A percentile compares a stretch with the other conserved stretches of the same genome.
Evolutionary conservation across 306 rosid genomes (phyloP).

Genomic region (Vicia sativa): DNA sequence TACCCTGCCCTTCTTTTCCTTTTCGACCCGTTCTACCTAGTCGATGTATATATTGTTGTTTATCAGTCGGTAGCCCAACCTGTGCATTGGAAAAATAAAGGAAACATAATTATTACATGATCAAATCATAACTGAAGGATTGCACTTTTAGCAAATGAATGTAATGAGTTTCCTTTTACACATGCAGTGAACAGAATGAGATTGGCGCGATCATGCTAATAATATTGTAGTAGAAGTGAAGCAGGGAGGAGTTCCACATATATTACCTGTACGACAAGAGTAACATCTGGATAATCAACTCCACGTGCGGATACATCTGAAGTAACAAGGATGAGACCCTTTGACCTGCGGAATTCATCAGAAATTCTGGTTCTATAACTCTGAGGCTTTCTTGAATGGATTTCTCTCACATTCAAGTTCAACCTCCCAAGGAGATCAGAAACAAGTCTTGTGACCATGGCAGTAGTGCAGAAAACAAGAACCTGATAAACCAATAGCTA

Average conservation of each 20-base stretch:
- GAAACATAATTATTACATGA: not conserved
- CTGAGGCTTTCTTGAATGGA: slow-evolving; percentile 94
- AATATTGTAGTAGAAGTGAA: slow-evolving; percentile 2
- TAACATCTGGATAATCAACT: slow-evolving; percentile 95
- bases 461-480: slow-evolving; percentile 97
- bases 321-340: slow-evolving; percentile 86
- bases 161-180: not conserved
- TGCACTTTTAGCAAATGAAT: not conserved
- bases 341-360: slow-evolving; percentile 92
- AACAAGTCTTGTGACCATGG: slow-evolving; percentile 88
- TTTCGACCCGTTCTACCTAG: slow-evolving; percentile 94
- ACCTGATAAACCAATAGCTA: slow-evolving; percentile 58
- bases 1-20: slow-evolving; percentile 95
- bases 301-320: slow-evolving; percentile 99
- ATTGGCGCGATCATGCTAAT: not conserved
- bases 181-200: not conserved
- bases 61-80: slow-evolving; percentile 89
- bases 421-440: slow-evolving; percentile 83
- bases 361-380: slow-evolving; percentile 88
- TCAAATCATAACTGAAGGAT: slow-evolving; percentile 9
- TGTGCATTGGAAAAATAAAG: slow-evolving; percentile 42
- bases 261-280: slow-evolving; percentile 86
- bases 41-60: slow-evolving; percentile 89
- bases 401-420: slow-evolving; percentile 93
- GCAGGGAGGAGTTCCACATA: slow-evolving; percentile 20